These are phyloP conservation scores for Colletotrichum australisinense DNA, from an alignment of 2,329 filamentous ascomycete genomes.

Conservation along the genomic window DNA sequence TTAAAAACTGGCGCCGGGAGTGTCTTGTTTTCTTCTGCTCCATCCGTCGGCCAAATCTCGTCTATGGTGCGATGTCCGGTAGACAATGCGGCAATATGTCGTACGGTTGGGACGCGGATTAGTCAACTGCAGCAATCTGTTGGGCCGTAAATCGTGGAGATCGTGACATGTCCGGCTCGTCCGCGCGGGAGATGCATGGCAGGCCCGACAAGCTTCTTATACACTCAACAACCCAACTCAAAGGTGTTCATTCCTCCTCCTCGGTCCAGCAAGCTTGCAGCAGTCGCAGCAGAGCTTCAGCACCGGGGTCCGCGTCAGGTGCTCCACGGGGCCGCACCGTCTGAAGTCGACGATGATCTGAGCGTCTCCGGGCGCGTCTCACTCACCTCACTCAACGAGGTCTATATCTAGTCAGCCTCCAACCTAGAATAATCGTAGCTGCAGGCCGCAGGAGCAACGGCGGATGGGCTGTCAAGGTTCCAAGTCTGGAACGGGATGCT, in stretches of 20 bases:
- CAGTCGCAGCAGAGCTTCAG: not conserved
- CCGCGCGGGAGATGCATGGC: not conserved
- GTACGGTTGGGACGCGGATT: not conserved
- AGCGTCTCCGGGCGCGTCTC: constrained; percentile 3
- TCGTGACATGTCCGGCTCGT: not conserved
- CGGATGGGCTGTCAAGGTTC: not conserved
- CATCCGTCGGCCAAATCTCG: not conserved
- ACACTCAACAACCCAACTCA: not conserved
- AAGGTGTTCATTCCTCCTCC: not conserved
- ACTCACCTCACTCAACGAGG: not conserved
- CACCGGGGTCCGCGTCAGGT: not conserved
- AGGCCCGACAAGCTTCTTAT: not conserved
- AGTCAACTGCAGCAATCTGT: not conserved
- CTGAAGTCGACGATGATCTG: not conserved
- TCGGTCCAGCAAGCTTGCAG: not conserved
- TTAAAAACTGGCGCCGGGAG: not conserved
- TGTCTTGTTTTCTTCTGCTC: not conserved
- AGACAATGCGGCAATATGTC: not conserved
- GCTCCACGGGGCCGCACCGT: not conserved
- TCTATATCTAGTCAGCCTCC: not conserved
- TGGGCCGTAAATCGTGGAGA: not conserved
- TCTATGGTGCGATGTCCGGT: not conserved
- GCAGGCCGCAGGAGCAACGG: not conserved
- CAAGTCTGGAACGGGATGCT: not conserved
- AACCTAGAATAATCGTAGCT: not conserved